A percentile compares a stretch with the other conserved stretches of the same genome.
phyloP scores from a whole-genome alignment of 805 yeast genomes.

The Wickerhamomyces queroliae region DNA sequence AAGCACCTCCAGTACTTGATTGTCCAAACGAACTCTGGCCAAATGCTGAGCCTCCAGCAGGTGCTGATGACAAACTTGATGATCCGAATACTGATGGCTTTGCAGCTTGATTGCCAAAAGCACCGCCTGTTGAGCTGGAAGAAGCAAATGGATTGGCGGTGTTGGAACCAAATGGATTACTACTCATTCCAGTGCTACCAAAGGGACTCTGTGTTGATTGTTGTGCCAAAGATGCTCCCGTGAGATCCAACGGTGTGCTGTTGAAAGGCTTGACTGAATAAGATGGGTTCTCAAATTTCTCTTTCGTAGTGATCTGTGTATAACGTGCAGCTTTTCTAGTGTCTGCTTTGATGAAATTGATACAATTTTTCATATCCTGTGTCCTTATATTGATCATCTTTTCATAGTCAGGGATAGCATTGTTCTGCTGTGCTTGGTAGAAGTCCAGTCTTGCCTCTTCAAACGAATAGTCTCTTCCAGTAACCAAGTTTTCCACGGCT shows the following conservation, averaged over 20 bases:
- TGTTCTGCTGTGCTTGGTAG: slow-evolving; percentile 33
- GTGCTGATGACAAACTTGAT: background rate
- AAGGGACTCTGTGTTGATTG: slow-evolving; percentile 1
- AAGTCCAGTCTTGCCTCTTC: slow-evolving; percentile 48
- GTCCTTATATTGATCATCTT: slow-evolving; percentile 35
- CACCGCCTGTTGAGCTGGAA: background rate
- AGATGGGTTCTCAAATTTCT: slow-evolving; percentile 21
- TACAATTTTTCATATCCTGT: slow-evolving; percentile 40
- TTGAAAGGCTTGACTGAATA: slow-evolving; percentile 26
- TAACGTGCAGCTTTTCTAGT: slow-evolving; percentile 50
- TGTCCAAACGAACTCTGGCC: background rate
- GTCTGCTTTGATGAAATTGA: slow-evolving; percentile 31
- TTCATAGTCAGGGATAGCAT: slow-evolving; percentile 33
- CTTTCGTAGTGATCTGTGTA: slow-evolving; percentile 39
- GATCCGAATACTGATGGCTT: background rate
- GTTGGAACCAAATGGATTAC: background rate
- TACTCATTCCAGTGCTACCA: slow-evolving; percentile 1
- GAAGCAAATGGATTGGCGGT: slow-evolving; percentile 7
- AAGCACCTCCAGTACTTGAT: background rate
- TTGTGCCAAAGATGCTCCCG: slow-evolving; percentile 15
- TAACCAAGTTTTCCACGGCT: slow-evolving; percentile 41
- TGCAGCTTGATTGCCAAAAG: slow-evolving; percentile 12
- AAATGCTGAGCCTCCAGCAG: background rate
- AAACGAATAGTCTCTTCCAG: slow-evolving; percentile 45
- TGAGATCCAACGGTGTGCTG: slow-evolving; percentile 27